A percentile compares a stretch with the other conserved stretches of the same genome.
Conservation (phyloP, 805 yeast species). For the Candida insectalens region DNA sequence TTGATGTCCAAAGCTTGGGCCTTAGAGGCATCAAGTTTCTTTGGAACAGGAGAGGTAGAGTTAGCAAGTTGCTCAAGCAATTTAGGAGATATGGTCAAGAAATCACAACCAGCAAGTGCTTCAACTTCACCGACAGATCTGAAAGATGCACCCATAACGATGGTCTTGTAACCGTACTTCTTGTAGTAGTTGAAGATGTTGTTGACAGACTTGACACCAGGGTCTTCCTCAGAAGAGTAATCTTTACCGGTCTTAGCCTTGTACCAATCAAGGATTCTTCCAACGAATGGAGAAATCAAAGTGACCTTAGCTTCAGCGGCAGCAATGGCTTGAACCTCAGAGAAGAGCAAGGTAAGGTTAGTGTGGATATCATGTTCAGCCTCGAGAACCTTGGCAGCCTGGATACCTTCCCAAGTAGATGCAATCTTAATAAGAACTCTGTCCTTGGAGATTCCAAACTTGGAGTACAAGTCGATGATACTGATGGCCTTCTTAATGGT, state of each 20-base stretch:
- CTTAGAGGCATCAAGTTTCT: conserved; percentile 59
- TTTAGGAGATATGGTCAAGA: conserved; percentile 88
- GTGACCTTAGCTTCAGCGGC: conserved; percentile 97
- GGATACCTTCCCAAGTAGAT: conserved; percentile 98
- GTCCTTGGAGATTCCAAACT: conserved; percentile 78
- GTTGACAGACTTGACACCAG: conserved; percentile 92
- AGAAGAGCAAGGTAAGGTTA: conserved; percentile 91
- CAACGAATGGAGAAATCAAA: conserved; percentile 96
- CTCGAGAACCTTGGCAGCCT: conserved; percentile 95
- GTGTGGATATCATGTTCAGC: conserved; percentile 83
- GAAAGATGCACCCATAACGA: conserved; percentile 99
- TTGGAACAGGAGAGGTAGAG: conserved; percentile 73
- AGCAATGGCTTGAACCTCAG: conserved; percentile 96
- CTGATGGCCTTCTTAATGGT: conserved; percentile 90
- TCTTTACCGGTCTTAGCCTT: conserved; percentile 88
- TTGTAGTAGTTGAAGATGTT: conserved; percentile 94
- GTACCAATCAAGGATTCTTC: conserved; percentile 98
- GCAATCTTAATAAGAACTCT: conserved; percentile 94
- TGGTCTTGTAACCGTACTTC: conserved; percentile 92
- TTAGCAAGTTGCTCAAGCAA: conserved; percentile 80
- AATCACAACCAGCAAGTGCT: conserved; percentile 96
- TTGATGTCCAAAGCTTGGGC: conserved; percentile 47
- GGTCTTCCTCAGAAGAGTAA: conserved; percentile 75
- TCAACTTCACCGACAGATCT: conserved; percentile 93
- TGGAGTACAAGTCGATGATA: conserved; percentile 79